Conservation (phyloP, 331 rosid species). For the Malus hybrid region DNA sequence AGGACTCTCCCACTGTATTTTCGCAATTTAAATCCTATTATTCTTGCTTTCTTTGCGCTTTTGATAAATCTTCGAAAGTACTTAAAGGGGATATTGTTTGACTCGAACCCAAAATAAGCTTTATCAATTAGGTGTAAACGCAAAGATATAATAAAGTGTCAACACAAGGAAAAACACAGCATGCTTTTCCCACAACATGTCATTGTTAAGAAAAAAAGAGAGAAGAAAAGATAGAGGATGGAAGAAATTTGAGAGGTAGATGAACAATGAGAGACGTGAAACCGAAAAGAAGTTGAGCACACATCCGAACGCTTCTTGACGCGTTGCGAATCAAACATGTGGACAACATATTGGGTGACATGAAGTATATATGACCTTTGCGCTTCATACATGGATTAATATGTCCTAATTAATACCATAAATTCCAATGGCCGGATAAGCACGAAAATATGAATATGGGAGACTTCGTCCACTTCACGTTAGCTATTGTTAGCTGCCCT, state of each 20-base stretch:
- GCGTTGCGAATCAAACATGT: too few relatives aligned
- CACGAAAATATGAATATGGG: background rate
- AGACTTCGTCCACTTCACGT: constrained; percentile 7
- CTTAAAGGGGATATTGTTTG: background rate
- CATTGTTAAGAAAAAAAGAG: background rate
- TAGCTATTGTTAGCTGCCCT: background rate
- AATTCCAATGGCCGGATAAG: background rate
- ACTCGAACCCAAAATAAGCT: background rate
- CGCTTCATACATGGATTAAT: too few relatives aligned
- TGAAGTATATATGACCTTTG: too few relatives aligned
- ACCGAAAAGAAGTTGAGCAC: background rate
- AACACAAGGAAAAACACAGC: background rate
- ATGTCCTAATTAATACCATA: background rate
- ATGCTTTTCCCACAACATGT: background rate
- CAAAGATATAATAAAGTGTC: background rate
- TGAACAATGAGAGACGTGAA: background rate
- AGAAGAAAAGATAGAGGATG: background rate
- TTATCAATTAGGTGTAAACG: background rate
- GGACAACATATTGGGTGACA: too few relatives aligned
- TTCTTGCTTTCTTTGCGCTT: background rate
- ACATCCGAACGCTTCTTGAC: too few relatives aligned
- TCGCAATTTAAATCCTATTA: too few relatives aligned
- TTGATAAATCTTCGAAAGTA: background rate
- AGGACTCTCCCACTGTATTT: too few relatives aligned
- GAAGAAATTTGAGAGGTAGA: background rate